phyloP scores from a whole-genome alignment of 2,329 filamentous ascomycete genomes.

The Talaromyces rugulosus region DNA sequence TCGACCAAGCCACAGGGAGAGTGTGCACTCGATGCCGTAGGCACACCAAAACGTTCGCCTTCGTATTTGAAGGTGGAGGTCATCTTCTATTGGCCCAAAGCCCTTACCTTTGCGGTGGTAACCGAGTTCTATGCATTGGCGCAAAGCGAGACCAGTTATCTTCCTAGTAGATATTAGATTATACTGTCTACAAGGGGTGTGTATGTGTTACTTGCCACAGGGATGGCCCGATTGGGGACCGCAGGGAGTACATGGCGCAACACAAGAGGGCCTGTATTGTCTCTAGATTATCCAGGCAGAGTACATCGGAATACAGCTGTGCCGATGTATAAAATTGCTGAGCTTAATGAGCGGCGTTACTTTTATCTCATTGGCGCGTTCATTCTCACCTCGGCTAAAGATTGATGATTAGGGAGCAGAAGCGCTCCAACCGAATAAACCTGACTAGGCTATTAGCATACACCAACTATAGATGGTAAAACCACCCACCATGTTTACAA shows the following conservation, averaged over 20 bases:
- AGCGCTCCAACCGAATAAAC: constrained; percentile 23
- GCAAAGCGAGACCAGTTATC: constrained; percentile 26
- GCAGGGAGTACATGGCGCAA: constrained; percentile 24
- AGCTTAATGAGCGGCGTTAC: not conserved
- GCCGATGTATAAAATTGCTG: constrained; percentile 17
- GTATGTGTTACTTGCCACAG: constrained; percentile 19
- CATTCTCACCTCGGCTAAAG: constrained; percentile 14
- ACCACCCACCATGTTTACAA: constrained; percentile 19
- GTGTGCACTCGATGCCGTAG: constrained; percentile 21
- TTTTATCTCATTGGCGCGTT: not conserved
- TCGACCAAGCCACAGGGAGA: constrained; percentile 22
- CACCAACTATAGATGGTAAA: not conserved
- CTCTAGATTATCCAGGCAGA: constrained; percentile 24
- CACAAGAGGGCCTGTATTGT: constrained; percentile 31
- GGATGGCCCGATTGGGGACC: constrained; percentile 23
- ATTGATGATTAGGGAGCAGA: constrained; percentile 14
- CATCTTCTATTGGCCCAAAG: not conserved
- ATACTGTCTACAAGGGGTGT: not conserved
- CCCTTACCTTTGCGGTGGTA: constrained; percentile 23
- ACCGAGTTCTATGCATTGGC: constrained; percentile 31
- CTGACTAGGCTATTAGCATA: constrained; percentile 6
- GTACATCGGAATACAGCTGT: constrained; percentile 15
- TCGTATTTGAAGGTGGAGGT: constrained; percentile 20
- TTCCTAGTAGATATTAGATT: constrained; percentile 17
- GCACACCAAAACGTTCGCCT: constrained; percentile 27